Evolutionary conservation across 805 yeast genomes (phyloP).

Genomic region (Schizosaccharomyces octosporus): DNA sequence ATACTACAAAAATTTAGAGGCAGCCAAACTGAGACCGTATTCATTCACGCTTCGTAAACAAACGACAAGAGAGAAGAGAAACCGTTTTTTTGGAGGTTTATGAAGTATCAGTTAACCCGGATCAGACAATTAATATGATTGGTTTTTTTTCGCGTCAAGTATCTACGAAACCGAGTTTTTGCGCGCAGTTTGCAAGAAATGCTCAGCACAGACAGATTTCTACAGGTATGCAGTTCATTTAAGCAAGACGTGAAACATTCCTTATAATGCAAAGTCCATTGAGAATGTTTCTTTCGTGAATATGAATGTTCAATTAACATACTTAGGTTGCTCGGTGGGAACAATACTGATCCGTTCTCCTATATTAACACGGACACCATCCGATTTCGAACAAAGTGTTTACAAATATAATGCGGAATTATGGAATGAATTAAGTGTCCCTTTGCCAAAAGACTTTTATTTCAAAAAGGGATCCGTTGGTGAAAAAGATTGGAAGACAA

Average conservation of each 20-base stretch:
- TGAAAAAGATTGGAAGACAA: slow-evolving; percentile 51
- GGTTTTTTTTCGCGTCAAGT: not conserved
- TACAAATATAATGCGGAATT: slow-evolving; percentile 66
- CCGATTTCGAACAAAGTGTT: slow-evolving; percentile 48
- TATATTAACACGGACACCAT: slow-evolving; percentile 51
- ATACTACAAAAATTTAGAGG: too few species aligned
- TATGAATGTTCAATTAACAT: not conserved
- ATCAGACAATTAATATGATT: not conserved
- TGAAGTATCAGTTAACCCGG: not conserved
- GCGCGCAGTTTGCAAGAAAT: not conserved
- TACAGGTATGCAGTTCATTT: too few species aligned
- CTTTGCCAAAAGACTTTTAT: slow-evolving; percentile 82
- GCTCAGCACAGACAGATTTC: too few species aligned
- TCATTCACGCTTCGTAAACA: not conserved
- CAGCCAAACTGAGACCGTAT: too few species aligned
- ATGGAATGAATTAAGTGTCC: slow-evolving; percentile 85
- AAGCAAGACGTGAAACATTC: too few species aligned
- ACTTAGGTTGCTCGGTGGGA: slow-evolving; percentile 11
- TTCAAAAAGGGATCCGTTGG: slow-evolving; percentile 74
- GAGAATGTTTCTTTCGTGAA: too few species aligned
- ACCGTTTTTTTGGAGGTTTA: not conserved
- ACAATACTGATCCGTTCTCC: slow-evolving; percentile 61
- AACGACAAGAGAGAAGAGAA: not conserved
- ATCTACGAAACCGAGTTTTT: not conserved
- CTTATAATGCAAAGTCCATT: too few species aligned